Evolutionary conservation across 352 stramenopile genomes (phyloP), one percentile per base, ranked within the genome.

Genomic region (Thalassiosira exigua): DNA sequence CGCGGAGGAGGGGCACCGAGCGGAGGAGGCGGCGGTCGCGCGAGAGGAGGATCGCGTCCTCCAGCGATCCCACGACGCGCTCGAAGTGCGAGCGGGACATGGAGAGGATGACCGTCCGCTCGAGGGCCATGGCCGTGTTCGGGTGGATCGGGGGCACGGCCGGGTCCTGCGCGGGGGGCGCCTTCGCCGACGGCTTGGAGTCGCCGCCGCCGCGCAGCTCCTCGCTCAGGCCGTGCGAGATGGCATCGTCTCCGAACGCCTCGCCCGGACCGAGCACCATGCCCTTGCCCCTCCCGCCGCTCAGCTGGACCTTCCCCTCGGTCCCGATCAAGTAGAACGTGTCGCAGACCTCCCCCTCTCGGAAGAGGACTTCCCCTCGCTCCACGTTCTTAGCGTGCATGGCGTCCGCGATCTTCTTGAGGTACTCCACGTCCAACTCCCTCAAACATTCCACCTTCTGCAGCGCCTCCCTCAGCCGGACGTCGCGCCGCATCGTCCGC

Each of bases 271-370:
- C 44, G 3, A 77, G 21, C 5, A 62, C 32, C 1, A 30, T 7
- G 5, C 9, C 24, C 56, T 42, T 51, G 3, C 21, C 36, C 22
- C 32, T n/a, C 9, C n/a, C 26, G 22, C 32, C 19, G 29, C 59
- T 26, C 17, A 81, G 14, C 57, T 82, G 53, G 4, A 53, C 54
- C 33, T 60, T 58, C 9, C 87, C 90, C 48, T 95, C 75, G 54
- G 93, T 92, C 33, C 94, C 83, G 19, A 94, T 87, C 60, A 93
- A 95, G 60, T 94, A 93, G 7, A 53, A 77, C 65, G 77, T 86
- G 48, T 94, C 77, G 22, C 89, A 88, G 21, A 64, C 68, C 19
- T 94, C 88, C 27, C 83, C 86, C 75, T 94, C 70, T 2, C 79
- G 81, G 69, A 84, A 91, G 50, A 95, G 85, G 17, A 85, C 57